Base-by-base conservation (phyloP, 768 basidiomycete species). In the Boletus rex-veris region DNA sequence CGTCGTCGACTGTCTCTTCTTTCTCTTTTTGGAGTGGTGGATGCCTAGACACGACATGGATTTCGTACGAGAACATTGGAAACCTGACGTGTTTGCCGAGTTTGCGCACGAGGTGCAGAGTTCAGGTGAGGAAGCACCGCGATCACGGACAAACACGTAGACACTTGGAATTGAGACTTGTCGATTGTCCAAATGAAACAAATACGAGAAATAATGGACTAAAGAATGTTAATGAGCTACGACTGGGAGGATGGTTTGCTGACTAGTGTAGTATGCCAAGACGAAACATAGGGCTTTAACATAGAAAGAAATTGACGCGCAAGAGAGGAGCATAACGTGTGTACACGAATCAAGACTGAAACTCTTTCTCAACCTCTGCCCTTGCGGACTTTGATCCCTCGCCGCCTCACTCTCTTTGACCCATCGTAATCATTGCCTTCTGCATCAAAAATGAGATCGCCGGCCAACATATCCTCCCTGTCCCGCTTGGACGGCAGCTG, bases 1-100 rank as follows among this genome's bases (percentile, higher is more conserved):
- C 39, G 76, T 94, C 28, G 90, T 98, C 1, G 88, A 94, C 62
- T 92, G 92, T 65, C 69, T 96, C 8, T 96, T 97, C 71, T 93
- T 92, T 67, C 64, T 84, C 59, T 74, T 91, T 45, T 75, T 99
- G 4, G 92, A 97, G 62, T 90, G 83, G 85, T 85, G 84, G 76
- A 79, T 84, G 65, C 96, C 96, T 0, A 74, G 86, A 43, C 82
- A 86, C 19, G 76, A 84, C 52, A 73, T 97, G 48, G 90, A 96
- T 68, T 84, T 81, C 58, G 93, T 92, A 0, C 72, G 77, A 26
- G 74, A 74, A 50, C 75, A 83, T 48, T 92, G 90, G 89, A 74
- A 85, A 28, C 64, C 67, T 3, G 55, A 66, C 1, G 53, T 63
- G 1, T 69, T 63, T 42, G 41, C 58, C 18, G 41, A 64, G 45